A percentile compares a stretch with the other conserved stretches of the same genome.
Conservation (phyloP, 768 basidiomycete genomes). For the Panaeolus papilionaceus region DNA sequence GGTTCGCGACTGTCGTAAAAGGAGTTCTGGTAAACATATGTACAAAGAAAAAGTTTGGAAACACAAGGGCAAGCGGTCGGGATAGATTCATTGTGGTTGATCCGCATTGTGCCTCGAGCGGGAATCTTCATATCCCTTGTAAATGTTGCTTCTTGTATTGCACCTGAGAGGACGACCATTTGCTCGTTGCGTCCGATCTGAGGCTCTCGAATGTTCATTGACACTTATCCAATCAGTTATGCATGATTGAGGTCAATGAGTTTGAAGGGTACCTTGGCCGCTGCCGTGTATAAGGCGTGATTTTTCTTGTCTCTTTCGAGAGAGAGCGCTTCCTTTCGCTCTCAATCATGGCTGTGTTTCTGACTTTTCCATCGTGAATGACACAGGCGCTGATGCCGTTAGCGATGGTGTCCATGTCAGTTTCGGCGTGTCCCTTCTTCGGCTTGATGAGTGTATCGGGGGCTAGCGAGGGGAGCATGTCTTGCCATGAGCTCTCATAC, state of each 20-base stretch:
- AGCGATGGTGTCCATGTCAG: not conserved
- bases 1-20: no score
- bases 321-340: not conserved
- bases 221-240: not conserved
- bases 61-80: no score
- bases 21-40: no score
- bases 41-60: no score
- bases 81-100: no score
- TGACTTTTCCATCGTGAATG: not conserved
- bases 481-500: not conserved
- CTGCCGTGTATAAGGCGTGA: not conserved
- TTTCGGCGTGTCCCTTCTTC: not conserved
- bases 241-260: no score
- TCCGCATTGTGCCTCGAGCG: no score
- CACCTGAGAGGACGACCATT: no score
- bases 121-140: no score
- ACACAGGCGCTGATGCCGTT: not conserved
- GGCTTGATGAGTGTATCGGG: not conserved
- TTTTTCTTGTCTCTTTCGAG: not conserved
- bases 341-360: not conserved
- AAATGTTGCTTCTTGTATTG: no score
- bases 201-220: not conserved
- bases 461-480: not conserved
- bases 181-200: no score
- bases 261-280: not conserved